Percentiles rank a stretch among this genome's conserved stretches.
These are phyloP conservation scores for Xerocomus spinulosus DNA, from an alignment of 768 basidiomycete species.

Conservation along the genomic window DNA sequence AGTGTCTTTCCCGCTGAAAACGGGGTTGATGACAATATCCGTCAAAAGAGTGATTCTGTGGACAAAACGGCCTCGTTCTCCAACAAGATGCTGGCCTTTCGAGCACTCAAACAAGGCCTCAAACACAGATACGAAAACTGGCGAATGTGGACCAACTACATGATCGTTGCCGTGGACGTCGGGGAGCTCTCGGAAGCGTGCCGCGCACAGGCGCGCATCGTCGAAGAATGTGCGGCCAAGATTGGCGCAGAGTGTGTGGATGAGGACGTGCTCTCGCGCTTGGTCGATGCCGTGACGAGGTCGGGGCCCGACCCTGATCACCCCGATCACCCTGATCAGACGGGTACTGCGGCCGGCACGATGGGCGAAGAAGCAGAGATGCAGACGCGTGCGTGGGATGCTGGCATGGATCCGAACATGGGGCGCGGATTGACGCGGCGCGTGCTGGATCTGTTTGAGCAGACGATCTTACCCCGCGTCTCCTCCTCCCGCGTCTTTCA, in stretches of 20 bases:
- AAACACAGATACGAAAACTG: constrained; percentile 84
- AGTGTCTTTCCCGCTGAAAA: not conserved
- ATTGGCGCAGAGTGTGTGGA: constrained; percentile 62
- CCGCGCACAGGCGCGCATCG: constrained; percentile 75
- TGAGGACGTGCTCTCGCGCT: constrained; percentile 80
- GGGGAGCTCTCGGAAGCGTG: constrained; percentile 88
- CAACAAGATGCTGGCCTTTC: constrained; percentile 86
- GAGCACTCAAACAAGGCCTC: constrained; percentile 87
- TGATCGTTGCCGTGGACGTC: constrained; percentile 88
- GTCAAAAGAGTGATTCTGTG: constrained; percentile 20
- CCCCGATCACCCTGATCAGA: no score
- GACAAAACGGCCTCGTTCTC: constrained; percentile 48
- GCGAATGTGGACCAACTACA: constrained; percentile 99
- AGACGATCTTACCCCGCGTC: constrained; percentile 75
- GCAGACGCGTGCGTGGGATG: not conserved
- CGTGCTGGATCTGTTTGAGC: constrained; percentile 70
- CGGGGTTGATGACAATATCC: constrained; percentile 11
- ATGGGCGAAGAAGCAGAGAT: no score
- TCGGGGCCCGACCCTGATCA: constrained; percentile 36
- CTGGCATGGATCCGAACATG: constrained; percentile 49
- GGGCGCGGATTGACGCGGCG: constrained; percentile 62
- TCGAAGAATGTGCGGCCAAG: constrained; percentile 50
- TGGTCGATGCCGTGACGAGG: constrained; percentile 83
- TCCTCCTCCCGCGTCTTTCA: constrained; percentile 77
- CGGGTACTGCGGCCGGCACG: no score